These are phyloP conservation scores for Salix purpurea DNA, from an alignment of 345 rosid species.

Conservation along the genomic window DNA sequence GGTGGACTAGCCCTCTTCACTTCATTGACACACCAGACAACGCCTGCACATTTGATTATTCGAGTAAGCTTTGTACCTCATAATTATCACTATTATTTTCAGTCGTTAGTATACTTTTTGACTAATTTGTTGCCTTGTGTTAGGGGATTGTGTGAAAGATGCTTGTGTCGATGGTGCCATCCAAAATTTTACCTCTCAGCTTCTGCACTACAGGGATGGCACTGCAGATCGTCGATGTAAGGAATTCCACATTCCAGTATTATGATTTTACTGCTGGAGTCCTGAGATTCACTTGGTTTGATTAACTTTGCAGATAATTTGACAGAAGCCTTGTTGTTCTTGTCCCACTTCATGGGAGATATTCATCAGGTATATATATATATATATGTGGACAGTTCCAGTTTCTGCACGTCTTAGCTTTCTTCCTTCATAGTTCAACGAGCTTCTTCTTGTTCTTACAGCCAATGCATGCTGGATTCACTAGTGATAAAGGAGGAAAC, in stretches of 20 bases:
- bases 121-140: background rate
- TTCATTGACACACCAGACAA: slow-evolving; percentile 72
- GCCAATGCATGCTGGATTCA: slow-evolving; percentile 93
- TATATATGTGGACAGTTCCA: background rate
- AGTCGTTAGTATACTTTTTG: background rate
- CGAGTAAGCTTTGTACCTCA: slow-evolving; percentile 33
- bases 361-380: slow-evolving; percentile 56
- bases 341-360: slow-evolving; percentile 95
- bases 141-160: slow-evolving; percentile 77
- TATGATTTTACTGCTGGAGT: background rate
- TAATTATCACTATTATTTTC: background rate
- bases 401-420: background rate
- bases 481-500: slow-evolving; percentile 85
- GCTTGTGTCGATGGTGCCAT: slow-evolving; percentile 89
- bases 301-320: slow-evolving; percentile 55
- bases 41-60: slow-evolving; percentile 47
- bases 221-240: slow-evolving; percentile 81
- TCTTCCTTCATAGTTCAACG: background rate
- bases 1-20: slow-evolving; percentile 76
- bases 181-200: slow-evolving; percentile 87
- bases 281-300: background rate
- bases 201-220: slow-evolving; percentile 73
- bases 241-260: background rate
- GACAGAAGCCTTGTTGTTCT: slow-evolving; percentile 86
- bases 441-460: slow-evolving; percentile 14